Evolutionary conservation across 768 basidiomycete genomes (phyloP), one percentile per base, ranked within the genome.

Genomic region (Asterophora lycoperdoides): DNA sequence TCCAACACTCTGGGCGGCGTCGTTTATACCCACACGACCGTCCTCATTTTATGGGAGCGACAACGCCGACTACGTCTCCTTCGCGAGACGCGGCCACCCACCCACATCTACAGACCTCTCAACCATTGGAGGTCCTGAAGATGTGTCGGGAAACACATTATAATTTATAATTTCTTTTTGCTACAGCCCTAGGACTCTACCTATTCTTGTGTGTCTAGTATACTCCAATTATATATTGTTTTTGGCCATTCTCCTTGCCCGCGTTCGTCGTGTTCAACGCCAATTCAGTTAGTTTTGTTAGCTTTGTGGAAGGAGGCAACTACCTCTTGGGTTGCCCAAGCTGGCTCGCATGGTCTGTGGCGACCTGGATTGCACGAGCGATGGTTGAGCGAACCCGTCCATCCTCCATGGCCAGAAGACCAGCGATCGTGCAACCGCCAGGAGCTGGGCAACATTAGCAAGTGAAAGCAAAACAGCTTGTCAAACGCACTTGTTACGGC

Each of bases 1-100:
- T 79, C 79, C 79, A 79, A 94, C 93, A 95, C 93, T 94, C 93
- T 94, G 93, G 85, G 79, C 82, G 80, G 78, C 85, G 85, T 82
- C 73, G 38, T 54, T 56, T 66, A 51, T 58, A 62, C 64, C 68
- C 65, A 92, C 84, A 83, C 86, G 87, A 72, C 72, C 78, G 83
- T 84, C 81, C 90, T 93, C 86, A 94, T 95, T 95, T 94, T 89
- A 91, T 67, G 82, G 78, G 86, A 94, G 91, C 92, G 71, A 94
- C 62, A 91, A 56, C 52, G 54, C 66, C 15, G 55, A 52, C 57
- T 53, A 59, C 59, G 34, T 51, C 49, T 37, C 17, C 57, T 63
- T 59, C 36, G 55, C 51, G 53, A 56, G 53, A 49, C 19, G 54
- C 54, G 53, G 59, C 55, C 60, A 51, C 73, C 74, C 62, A 57